Evolutionary conservation across 1,284 basidiomycete species (phyloP).

Genomic region (Ceratobasidium sp.): DNA sequence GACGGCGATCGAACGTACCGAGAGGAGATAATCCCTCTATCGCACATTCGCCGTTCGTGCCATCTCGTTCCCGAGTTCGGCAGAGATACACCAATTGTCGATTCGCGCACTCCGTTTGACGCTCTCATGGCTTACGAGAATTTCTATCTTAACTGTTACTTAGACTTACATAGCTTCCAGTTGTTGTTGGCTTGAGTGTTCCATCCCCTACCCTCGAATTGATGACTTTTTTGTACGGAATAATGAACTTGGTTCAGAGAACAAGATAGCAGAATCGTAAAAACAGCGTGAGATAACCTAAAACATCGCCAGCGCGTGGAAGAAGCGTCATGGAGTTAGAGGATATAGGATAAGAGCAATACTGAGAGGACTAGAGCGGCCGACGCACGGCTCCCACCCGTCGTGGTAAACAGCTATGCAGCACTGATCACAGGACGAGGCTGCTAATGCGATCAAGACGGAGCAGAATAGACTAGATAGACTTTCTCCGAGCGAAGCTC

Average conservation of each 20-base stretch:
- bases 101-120: not conserved
- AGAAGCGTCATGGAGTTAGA: no score
- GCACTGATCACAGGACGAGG: slow-evolving; percentile 39
- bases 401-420: no score
- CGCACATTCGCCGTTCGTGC: not conserved
- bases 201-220: no score
- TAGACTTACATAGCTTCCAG: not conserved
- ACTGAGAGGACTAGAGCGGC: no score
- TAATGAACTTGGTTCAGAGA: no score
- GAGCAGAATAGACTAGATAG: slow-evolving; percentile 36
- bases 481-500: slow-evolving; percentile 24
- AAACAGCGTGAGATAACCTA: no score
- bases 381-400: no score
- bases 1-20: not conserved
- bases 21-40: not conserved
- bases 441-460: slow-evolving; percentile 16
- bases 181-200: not conserved
- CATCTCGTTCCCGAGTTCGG: not conserved
- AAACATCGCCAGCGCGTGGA: no score
- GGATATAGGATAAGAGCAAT: no score
- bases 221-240: no score
- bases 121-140: not conserved
- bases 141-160: not conserved
- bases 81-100: not conserved
- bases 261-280: no score